phyloP scores from a whole-genome alignment of 208 protist species.

The Balamuthia mandrillaris region DNA sequence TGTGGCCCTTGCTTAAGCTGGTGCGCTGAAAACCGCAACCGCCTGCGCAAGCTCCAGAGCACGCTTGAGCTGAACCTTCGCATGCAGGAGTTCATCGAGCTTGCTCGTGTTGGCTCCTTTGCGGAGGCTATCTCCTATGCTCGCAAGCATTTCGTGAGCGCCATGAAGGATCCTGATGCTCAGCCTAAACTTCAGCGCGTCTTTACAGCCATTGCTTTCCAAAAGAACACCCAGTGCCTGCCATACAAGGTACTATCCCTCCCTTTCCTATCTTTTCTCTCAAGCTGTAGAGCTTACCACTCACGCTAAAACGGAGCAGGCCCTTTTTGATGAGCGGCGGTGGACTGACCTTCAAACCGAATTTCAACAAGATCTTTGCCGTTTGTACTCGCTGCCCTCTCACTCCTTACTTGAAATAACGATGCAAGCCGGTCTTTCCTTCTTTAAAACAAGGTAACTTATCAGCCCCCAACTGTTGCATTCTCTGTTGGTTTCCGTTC shows the following conservation, averaged over 20 bases:
- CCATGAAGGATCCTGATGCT: too few relatives aligned
- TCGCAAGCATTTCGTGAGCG: constrained; percentile 43
- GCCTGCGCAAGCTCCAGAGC: constrained; percentile 21
- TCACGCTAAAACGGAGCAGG: too few relatives aligned
- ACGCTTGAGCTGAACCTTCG: constrained; percentile 23
- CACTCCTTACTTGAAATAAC: constrained; percentile 9
- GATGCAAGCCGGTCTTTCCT: constrained; percentile 19
- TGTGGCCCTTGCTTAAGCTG: not conserved
- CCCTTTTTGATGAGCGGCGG: constrained; percentile 6
- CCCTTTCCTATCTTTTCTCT: too few relatives aligned
- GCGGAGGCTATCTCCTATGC: constrained; percentile 27
- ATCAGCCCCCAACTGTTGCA: too few relatives aligned
- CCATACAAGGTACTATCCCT: too few relatives aligned
- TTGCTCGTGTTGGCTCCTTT: not conserved
- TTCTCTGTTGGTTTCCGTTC: too few relatives aligned
- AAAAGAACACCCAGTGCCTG: too few relatives aligned
- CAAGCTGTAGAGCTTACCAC: too few relatives aligned
- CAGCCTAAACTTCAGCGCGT: too few relatives aligned
- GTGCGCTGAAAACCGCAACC: not conserved
- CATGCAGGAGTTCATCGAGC: constrained; percentile 22
- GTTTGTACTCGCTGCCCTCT: not conserved
- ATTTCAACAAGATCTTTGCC: not conserved
- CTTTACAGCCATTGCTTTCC: too few relatives aligned
- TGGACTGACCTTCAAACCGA: constrained; percentile 9
- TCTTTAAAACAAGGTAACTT: constrained; percentile 16